These are phyloP conservation scores for Ascochyta clinopodiicola DNA, from an alignment of 2,329 filamentous ascomycete genomes.

Conservation along the genomic window DNA sequence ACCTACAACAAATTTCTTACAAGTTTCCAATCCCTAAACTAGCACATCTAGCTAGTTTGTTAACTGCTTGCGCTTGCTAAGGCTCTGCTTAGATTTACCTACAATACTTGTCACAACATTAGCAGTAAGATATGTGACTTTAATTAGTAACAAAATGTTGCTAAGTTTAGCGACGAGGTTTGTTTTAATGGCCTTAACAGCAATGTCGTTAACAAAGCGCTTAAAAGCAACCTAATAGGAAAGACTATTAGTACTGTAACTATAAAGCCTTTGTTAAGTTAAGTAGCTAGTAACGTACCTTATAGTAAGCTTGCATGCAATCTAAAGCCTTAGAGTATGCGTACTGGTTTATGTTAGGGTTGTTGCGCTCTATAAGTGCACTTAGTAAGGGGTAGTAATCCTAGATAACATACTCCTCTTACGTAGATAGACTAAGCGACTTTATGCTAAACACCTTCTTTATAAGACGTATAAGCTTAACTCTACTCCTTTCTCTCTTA, in stretches of 20 bases:
- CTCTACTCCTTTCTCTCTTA: conserved; percentile 25
- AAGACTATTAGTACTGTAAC: too few relatives aligned
- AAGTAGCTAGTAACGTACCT: too few relatives aligned
- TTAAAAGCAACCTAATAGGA: conserved; percentile 52
- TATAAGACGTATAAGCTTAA: conserved; percentile 31
- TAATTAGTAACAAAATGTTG: conserved; percentile 51
- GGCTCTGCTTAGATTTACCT: neutral
- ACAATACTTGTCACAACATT: neutral
- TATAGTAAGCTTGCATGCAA: conserved; percentile 53
- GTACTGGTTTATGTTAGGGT: conserved; percentile 47
- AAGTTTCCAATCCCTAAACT: neutral
- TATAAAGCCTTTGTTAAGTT: too few relatives aligned
- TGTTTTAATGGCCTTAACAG: conserved; percentile 53
- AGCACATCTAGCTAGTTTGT: neutral
- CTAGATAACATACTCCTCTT: neutral
- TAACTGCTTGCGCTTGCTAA: neutral
- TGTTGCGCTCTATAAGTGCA: conserved; percentile 18
- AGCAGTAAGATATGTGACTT: neutral
- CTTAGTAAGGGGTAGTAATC: neutral
- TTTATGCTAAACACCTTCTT: neutral
- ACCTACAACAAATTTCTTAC: neutral
- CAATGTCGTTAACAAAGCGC: conserved; percentile 54
- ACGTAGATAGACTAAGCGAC: neutral
- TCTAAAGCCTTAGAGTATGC: conserved; percentile 45
- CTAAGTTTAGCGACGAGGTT: conserved; percentile 48